Evolutionary conservation across 331 rosid species (phyloP), one percentile per base, ranked within the genome.

Genomic region (Malus hybrid): DNA sequence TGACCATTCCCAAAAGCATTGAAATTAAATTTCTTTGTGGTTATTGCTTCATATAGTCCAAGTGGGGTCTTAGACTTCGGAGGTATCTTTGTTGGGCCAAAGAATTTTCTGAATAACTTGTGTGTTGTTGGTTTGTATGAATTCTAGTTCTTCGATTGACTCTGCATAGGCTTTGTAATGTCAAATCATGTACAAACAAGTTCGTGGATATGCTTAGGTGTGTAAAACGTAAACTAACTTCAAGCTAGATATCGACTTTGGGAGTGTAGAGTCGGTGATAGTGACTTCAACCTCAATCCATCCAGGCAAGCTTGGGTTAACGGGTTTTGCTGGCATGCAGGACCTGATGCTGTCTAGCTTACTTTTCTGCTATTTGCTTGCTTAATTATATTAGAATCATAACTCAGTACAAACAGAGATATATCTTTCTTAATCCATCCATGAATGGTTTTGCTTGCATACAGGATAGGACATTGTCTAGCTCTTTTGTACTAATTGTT

Each of bases 1-100:
- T 79, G 72, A 81, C 65, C 55, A n/a, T 71, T 66, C 55, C 64
- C 27, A 69, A n/a, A 54, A 28, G 32, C 48, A 42, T 65, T 42
- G 74, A 57, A 55, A 28, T 62, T 39, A 39, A 24, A 42, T 59
- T 64, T 54, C 36, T 65, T 15, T 79, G 63, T 64, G 20, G 12
- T 54, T 77, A 22, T 29, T 46, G 8, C 33, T 70, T 69, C 52
- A 64, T 65, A 6, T 24, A n/a, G 70, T 32, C 61, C n/a, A 4
- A 36, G 72, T 68, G 64, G 65, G 62, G 79, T 68, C 44, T 33
- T 11, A 22, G 22, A 24, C n/a, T 67, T 73, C 18, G 67, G 65
- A 44, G 31, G 18, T 33, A 72, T 79, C 63, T 73, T 66, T 79
- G 34, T 67, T 39, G 15, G 54, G 60, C 24, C 33, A 52, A 29